Evolutionary conservation across 192 early-diverging fungal species (phyloP).

Genomic region (Borealophlyctis nickersoniae): DNA sequence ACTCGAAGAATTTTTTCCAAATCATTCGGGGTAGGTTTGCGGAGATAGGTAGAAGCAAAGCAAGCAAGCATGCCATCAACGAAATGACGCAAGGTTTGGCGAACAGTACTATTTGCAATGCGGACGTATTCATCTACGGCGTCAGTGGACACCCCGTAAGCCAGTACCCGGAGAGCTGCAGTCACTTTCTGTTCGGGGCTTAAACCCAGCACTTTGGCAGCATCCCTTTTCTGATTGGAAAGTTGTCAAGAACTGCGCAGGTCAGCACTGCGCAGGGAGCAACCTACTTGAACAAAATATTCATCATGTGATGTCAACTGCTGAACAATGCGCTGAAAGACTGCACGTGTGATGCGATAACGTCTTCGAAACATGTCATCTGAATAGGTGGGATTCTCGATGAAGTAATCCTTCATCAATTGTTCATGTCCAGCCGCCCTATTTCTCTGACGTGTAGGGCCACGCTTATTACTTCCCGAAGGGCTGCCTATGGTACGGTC

Average conservation of each 20-base stretch:
- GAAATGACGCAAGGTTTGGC: slow-evolving; percentile 39
- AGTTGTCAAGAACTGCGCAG: neutral
- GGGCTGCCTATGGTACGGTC: neutral
- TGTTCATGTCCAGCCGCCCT: neutral
- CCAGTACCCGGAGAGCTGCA: slow-evolving; percentile 17
- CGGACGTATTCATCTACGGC: slow-evolving; percentile 15
- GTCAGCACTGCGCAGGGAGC: neutral
- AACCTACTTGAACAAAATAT: neutral
- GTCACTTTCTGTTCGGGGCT: slow-evolving; percentile 15
- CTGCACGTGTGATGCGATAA: neutral
- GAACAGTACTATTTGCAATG: slow-evolving; percentile 30
- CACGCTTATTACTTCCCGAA: neutral
- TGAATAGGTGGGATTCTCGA: neutral
- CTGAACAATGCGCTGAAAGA: neutral
- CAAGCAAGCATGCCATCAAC: slow-evolving; percentile 16
- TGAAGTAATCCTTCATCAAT: neutral
- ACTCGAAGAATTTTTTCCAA: slow-evolving; percentile 32
- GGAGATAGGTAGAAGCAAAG: slow-evolving; percentile 8
- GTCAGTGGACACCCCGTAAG: slow-evolving; percentile 16
- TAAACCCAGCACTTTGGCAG: slow-evolving; percentile 1
- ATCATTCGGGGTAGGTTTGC: slow-evolving; percentile 25
- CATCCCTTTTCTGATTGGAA: neutral
- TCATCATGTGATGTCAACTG: neutral
- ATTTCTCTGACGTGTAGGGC: neutral
- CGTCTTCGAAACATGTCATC: neutral